Conservation (phyloP, 2,329 filamentous ascomycete species). For the Pseudogymnoascus verrucosus region DNA sequence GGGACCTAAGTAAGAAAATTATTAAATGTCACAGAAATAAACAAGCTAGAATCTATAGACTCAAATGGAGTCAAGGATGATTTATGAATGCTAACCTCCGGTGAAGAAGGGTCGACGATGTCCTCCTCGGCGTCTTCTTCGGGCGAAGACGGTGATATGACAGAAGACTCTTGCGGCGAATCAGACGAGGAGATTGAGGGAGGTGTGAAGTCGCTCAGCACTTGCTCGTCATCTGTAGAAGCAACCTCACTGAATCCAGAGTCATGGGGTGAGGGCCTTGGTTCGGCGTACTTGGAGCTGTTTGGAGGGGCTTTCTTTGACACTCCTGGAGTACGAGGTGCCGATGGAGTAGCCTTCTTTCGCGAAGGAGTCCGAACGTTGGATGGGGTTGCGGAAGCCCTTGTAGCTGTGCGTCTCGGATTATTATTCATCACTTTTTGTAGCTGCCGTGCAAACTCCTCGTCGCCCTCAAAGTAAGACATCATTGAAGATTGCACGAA, state of each 20-base stretch:
- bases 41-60: background rate
- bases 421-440: background rate
- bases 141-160: background rate
- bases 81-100: background rate
- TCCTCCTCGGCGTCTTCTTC: background rate
- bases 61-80: background rate
- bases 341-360: background rate
- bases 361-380: too few species aligned
- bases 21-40: background rate
- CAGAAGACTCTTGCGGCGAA: background rate
- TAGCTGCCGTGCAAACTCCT: background rate
- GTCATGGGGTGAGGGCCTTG: background rate
- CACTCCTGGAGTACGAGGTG: background rate
- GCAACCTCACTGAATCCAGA: background rate
- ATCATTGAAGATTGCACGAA: background rate
- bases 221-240: background rate
- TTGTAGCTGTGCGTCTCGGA: slow-evolving; percentile 3
- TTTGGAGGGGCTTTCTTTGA: background rate
- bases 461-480: background rate
- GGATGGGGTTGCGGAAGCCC: background rate
- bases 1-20: background rate
- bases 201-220: background rate
- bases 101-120: background rate
- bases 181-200: background rate
- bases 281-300: background rate